Evolutionary conservation across 2,329 filamentous ascomycete species (phyloP), one percentile per base, ranked within the genome.

Genomic region (Pestalotiopsis sp.): DNA sequence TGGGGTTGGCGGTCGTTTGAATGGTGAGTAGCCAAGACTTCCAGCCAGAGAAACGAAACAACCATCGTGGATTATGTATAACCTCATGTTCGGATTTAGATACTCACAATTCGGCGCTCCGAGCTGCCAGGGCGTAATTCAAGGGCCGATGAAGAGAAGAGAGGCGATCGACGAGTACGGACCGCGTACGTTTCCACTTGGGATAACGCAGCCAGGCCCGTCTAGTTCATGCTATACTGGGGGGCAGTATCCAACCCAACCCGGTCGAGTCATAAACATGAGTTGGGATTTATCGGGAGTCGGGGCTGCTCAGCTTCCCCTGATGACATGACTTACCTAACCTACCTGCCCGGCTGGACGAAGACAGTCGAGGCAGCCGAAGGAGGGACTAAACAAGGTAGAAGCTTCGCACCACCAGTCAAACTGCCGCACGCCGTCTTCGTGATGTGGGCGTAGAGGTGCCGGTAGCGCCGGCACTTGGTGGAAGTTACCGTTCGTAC

Each of bases 61-160:
- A 9, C 45, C 13, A 61, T 61, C 11, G 17, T 61, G 36, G 36
- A 3, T 61, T 41, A 61, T 17, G 59, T 61, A 61, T 61, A 61
- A 61, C 59, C 25, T 61, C 59, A 61, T 17, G 14, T 61, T 61
- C 59, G 59, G 14, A 39, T 36, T 38, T 36, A 27, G 27, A 61
- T 61, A 20, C 59, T 61, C 59, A 20, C 31, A 31, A 36, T 36
- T n/a, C 59, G 59, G 59, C 59, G 59, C n/a, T 61, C 59, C 59
- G 59, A 61, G 59, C 59, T 20, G 27, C 17, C n/a, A 61, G 59
- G 59, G 36, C 27, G 25, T 61, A 39, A n/a, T n/a, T 61, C 59
- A 41, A 61, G 25, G 59, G 25, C 59, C 59, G 59, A 61, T 36
- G 25, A 61, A 36, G 13, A 36, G 25, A 25, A 27, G 59, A 62